phyloP scores from a whole-genome alignment of 228 moss, liverwort and hornwort genomes.

The Sphagnum magellanicum region DNA sequence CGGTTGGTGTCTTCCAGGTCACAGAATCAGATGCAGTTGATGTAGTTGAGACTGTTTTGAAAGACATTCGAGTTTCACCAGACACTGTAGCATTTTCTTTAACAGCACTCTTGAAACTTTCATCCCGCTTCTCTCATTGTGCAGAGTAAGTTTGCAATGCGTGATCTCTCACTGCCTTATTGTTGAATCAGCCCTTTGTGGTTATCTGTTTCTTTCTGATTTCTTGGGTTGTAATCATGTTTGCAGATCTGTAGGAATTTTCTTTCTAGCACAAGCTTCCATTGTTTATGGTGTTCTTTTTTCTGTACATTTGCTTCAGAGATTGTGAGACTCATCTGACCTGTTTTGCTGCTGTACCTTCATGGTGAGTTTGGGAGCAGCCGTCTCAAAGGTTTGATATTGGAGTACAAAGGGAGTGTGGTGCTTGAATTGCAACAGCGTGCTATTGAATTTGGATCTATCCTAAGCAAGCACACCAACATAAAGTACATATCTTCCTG shows the following conservation, averaged over 20 bases:
- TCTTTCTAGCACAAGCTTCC: neutral
- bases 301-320: neutral
- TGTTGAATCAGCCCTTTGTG: neutral
- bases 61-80: constrained; percentile 18
- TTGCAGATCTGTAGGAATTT: neutral
- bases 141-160: constrained; percentile 11
- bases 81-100: constrained; percentile 29
- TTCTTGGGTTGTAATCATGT: no score
- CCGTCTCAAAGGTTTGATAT: constrained; percentile 56
- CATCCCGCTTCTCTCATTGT: constrained; percentile 33
- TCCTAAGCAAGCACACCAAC: constrained; percentile 63
- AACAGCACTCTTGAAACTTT: constrained; percentile 38
- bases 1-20: constrained; percentile 14
- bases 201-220: neutral
- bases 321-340: neutral
- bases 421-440: constrained; percentile 87
- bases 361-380: constrained; percentile 16
- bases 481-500: constrained; percentile 40
- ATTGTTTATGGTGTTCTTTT: neutral
- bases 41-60: constrained; percentile 31
- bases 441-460: constrained; percentile 76
- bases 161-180: neutral
- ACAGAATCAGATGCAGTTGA: constrained; percentile 49
- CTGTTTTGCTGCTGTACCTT: neutral
- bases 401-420: constrained; percentile 45